Percentiles rank a stretch among this genome's conserved stretches.
Conservation (phyloP, 78 protist genomes). For the Abeoforma whisleri region DNA sequence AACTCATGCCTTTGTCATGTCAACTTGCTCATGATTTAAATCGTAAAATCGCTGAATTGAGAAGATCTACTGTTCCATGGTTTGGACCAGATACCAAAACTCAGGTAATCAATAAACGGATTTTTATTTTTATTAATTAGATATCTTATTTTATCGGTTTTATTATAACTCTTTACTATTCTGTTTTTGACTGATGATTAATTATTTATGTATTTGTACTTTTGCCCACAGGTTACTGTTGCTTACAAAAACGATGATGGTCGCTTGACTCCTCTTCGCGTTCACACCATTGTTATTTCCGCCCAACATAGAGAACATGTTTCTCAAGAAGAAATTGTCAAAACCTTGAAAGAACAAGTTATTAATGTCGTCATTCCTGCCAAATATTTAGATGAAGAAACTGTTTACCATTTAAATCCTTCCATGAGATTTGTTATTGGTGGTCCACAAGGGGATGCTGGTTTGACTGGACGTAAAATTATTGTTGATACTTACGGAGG, state of each 20-base stretch:
- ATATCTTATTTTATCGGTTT: no score
- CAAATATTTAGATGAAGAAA: conserved; percentile 78
- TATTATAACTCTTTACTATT: no score
- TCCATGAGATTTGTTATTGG: conserved; percentile 95
- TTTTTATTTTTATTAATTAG: no score
- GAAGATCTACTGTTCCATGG: conserved; percentile 85
- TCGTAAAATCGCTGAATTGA: conserved; percentile 72
- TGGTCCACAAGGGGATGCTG: conserved; percentile 99
- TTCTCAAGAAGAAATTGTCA: conserved; percentile 73
- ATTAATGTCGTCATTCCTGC: conserved; percentile 83
- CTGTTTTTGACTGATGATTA: no score
- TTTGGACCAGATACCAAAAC: conserved; percentile 98
- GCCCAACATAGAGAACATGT: conserved; percentile 94
- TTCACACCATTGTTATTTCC: conserved; percentile 95
- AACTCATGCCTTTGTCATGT: conserved; percentile 92
- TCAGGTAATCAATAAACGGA: no score
- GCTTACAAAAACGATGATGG: conserved; percentile 84
- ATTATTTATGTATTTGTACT: no score
- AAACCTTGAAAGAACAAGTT: conserved; percentile 74
- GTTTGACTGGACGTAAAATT: conserved; percentile 99
- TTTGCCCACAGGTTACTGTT: no score
- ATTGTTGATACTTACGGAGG: conserved; percentile 99
- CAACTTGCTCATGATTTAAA: conserved; percentile 79
- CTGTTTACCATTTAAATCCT: conserved; percentile 95
- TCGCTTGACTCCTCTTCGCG: conserved; percentile 74